Base-by-base conservation (phyloP, 495 filamentous ascomycete genomes). In the Thermothielavioides terrestris region DNA sequence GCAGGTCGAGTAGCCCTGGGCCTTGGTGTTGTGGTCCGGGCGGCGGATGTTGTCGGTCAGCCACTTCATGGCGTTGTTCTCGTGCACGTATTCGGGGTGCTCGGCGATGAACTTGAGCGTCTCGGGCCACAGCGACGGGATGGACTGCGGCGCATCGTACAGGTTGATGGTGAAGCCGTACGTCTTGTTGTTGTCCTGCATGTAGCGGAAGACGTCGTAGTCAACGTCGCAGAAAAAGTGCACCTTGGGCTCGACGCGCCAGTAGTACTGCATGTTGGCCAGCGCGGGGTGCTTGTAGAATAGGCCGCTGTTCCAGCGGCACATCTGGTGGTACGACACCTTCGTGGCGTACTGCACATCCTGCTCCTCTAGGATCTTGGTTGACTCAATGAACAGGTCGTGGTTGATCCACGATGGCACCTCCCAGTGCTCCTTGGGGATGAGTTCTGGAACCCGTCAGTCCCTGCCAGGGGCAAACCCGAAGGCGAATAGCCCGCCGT, bases 141-240 rank as follows among this genome's bases (percentile, higher is more conserved):
- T 88, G 42, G 81, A 85, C 64, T 86, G 66, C 3, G 94, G 89
- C 22, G 81, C 80, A 67, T 99, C 94, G 74, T 91, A 97, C 18
- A 99, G 82, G 68, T 89, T 95, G 74, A 99, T 94, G 57, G 90
- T 96, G 71, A 95, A 99, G 45, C 94, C 94, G 69, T 99, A 99
- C 44, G 89, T 96, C 67, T 95, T 92, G 75, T 97, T 94, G 72
- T 88, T 77, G 67, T 99, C 94, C 54, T 85, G 78, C 90, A 99
- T 95, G 71, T 86, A 99, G 54, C 86, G 85, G 81, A 99, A 99
- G 32, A 97, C 86, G 65, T 99, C 94, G 71, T 99, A 99, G 70
- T 97, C 90, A 55, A 99, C 76, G 60, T 95, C 86, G 75, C 94
- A 99, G 82, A 96, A 99, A 79, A 96, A 99, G 60, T 96, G 86